Percentiles rank a stretch among this genome's conserved stretches.
Evolutionary conservation across 2,329 filamentous ascomycete species (phyloP).

Genomic region (Talaromyces sp.): DNA sequence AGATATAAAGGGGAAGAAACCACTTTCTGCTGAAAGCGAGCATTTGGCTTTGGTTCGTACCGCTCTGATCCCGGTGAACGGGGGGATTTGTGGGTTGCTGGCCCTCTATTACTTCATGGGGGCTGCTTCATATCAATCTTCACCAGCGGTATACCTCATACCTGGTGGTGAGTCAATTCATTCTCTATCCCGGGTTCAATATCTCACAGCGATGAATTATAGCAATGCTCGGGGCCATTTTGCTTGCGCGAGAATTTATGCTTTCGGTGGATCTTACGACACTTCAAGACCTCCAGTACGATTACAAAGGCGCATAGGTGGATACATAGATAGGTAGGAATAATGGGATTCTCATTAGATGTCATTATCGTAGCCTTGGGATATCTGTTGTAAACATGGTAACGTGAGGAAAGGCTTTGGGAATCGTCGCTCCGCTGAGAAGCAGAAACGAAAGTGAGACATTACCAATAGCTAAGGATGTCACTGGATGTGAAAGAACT

Average conservation of each 20-base stretch:
- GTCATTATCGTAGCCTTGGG: background rate
- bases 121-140: constrained; percentile 17
- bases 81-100: constrained; percentile 33
- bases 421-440: background rate
- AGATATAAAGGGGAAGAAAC: constrained; percentile 35
- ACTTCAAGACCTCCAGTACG: constrained; percentile 44
- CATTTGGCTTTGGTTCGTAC: constrained; percentile 21
- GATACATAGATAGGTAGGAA: background rate
- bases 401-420: background rate
- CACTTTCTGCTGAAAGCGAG: constrained; percentile 23
- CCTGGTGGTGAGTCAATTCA: constrained; percentile 39
- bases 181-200: background rate
- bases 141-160: constrained; percentile 37
- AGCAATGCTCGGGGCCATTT: constrained; percentile 38
- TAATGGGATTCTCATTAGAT: background rate
- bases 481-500: no score
- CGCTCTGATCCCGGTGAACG: constrained; percentile 32
- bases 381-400: background rate
- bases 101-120: constrained; percentile 25
- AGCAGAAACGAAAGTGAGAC: background rate
- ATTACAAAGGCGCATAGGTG: constrained; percentile 45
- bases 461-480: no score
- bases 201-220: background rate
- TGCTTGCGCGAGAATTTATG: constrained; percentile 39
- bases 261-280: constrained; percentile 41